Evolutionary conservation across 2,329 filamentous ascomycete genomes (phyloP), one percentile per base, ranked within the genome.

Genomic region (Trichoderma gracile): DNA sequence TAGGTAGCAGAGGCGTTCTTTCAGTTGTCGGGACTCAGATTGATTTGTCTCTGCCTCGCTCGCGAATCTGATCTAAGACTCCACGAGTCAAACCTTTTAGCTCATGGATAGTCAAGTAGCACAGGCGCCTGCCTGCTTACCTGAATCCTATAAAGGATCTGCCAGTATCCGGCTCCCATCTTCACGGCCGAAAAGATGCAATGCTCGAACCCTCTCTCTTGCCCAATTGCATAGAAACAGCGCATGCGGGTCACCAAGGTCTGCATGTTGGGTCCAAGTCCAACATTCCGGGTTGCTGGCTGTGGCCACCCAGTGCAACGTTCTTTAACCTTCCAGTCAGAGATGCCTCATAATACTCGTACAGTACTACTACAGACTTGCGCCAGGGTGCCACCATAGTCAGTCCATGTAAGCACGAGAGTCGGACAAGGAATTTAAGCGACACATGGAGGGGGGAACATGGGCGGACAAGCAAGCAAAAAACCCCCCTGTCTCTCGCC

Each of bases 221-320:
- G 45, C 23, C 47, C 30, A 61, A 45, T 33, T 12, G 17, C 17
- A 40, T 33, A 38, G 2, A 38, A 38, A 38, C 12, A 12, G 23
- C 57, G 21, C 15, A 33, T 61, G 58, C 58, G 58, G 47, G 58
- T 61, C 58, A 45, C 27, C 27, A 12, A 21, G 10, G 12, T 21
- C 47, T 61, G 47, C 58, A 61, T 21, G 58, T 61, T 61, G 46
- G 47, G 19, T 52, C 52, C 27, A 14, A 14, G 30, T 30, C 3
- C 12, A 14, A 38, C n/a, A n/a, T n/a, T 53, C 21, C 47, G 14
- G 40, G 27, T n/a, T 33, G 19, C 25, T 61, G 38, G 33, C 19
- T 52, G 27, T 52, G 33, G 33, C 33, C 38, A n/a, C 21, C 12
- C 38, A 5, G n/a, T 27, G 46, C 47, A 61, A 45, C 47, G 25